Conservation (phyloP, 2,329 filamentous ascomycete species). For the Phoma herbarum region DNA sequence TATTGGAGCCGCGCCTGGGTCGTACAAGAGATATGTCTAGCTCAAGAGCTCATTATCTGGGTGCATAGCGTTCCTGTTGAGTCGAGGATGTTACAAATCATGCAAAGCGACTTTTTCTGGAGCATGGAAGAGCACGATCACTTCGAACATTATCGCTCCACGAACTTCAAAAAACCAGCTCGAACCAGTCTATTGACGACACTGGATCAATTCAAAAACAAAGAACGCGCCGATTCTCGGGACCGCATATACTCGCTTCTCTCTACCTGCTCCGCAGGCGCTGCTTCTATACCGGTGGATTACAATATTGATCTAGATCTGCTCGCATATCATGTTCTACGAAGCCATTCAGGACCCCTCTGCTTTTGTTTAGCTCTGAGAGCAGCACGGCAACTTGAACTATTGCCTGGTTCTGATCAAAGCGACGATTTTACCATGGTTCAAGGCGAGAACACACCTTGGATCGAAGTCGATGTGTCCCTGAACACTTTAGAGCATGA, state of each 20-base stretch:
- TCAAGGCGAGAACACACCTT: neutral
- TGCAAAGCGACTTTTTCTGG: neutral
- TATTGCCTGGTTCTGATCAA: neutral
- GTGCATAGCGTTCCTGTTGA: neutral
- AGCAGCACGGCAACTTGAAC: neutral
- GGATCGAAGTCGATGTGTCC: neutral
- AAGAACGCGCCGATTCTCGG: neutral
- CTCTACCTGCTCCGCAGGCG: neutral
- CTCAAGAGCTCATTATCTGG: neutral
- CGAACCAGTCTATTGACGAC: neutral
- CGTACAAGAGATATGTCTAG: neutral
- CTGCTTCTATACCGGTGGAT: neutral
- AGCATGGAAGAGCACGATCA: neutral
- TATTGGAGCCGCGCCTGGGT: neutral
- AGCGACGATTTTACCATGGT: neutral
- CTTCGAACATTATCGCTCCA: neutral
- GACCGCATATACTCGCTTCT: neutral
- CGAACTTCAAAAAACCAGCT: neutral
- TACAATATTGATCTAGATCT: neutral
- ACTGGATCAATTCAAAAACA: neutral
- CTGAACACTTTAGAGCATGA: neutral
- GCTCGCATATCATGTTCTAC: neutral
- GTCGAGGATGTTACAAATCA: neutral
- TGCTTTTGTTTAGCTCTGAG: neutral
- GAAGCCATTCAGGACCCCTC: neutral